Base-by-base conservation (phyloP, 148 eudicot species). In the Limonium bicolor region DNA sequence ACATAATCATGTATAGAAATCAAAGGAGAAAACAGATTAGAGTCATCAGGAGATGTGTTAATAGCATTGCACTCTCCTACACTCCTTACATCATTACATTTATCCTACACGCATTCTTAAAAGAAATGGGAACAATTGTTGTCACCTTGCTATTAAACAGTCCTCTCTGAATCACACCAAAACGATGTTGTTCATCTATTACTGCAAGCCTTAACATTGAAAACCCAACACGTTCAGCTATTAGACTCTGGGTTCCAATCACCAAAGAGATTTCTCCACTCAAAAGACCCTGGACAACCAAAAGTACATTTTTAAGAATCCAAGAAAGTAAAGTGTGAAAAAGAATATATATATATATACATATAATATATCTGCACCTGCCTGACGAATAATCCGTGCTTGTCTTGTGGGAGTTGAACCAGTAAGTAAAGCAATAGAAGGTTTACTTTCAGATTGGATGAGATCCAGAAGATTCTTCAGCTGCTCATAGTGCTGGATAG, bases 141-240 rank as follows among this genome's bases (percentile, higher is more conserved):
- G 20, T 42, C 64, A 90, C 97, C 95, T 90, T 90, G 66, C 87
- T 80, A 64, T 90, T 84, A 41, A 90, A 84, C 27, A 60, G 66
- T 52, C 95, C 97, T 65, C 97, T 77, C 64, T 90, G 97, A 52
- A 90, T 78, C 59, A 90, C 97, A 58, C 97, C 97, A 63, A 90
- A 90, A 26, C 97, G 86, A 47, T 90, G 97, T 54, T 90, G 97
- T 46, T 90, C 97, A 41, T 90, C 97, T 43, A 84, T 73, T 37
- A 90, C 78, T 39, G 95, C 95, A 40, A 90, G 82, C 44, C 95
- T 73, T 57, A 90, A 71, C 58, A 80, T 58, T 25, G 71, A 75
- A 67, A 90, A 90, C 46, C 67, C 78, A 33, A 90, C 85, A 22
- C 73, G 74, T 36, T 84, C 93, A 33, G 87, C 85, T 46, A 80